These are phyloP conservation scores for Clarireedia paspali DNA, from an alignment of 2,329 filamentous ascomycete species.

Conservation along the genomic window DNA sequence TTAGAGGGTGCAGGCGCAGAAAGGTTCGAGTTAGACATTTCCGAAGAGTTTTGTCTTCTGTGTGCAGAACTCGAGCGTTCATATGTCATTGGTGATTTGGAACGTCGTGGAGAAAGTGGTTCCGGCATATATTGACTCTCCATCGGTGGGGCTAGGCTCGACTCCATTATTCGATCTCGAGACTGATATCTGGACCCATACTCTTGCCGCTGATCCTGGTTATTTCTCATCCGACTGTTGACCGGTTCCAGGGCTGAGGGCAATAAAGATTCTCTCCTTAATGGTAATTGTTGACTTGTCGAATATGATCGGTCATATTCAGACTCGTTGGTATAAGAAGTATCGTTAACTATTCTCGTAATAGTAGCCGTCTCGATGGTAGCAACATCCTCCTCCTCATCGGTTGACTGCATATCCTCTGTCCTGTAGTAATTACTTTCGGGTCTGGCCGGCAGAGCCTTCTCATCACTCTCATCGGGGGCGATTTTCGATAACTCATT, in stretches of 20 bases:
- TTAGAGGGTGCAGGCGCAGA: conserved; percentile 26
- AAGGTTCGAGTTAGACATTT: not conserved
- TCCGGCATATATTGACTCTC: conserved; percentile 59
- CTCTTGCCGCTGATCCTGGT: conserved; percentile 17
- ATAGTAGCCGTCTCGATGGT: conserved; percentile 46
- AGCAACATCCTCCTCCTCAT: conserved; percentile 37
- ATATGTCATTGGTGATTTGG: conserved; percentile 37
- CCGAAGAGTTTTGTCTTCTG: conserved; percentile 16
- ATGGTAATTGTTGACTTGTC: conserved; percentile 23
- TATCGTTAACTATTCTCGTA: conserved; percentile 41
- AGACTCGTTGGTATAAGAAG: conserved; percentile 19
- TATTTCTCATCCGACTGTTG: conserved; percentile 26
- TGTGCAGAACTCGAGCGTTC: conserved; percentile 28
- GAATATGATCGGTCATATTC: conserved; percentile 19
- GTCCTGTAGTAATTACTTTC: conserved; percentile 52
- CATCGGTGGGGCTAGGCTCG: conserved; percentile 41
- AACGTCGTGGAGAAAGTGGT: conserved; percentile 60
- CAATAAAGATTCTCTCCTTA: conserved; percentile 29
- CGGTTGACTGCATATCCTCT: conserved; percentile 28
- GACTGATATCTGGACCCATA: conserved; percentile 1
- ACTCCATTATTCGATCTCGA: conserved; percentile 1
- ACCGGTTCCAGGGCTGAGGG: conserved; percentile 24
- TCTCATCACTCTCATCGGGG: conserved; percentile 50
- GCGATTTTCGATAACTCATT: conserved; percentile 73
- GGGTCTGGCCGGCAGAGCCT: conserved; percentile 66